Conservation (phyloP, 768 basidiomycete genomes). For the Leucogyrophana mollusca region DNA sequence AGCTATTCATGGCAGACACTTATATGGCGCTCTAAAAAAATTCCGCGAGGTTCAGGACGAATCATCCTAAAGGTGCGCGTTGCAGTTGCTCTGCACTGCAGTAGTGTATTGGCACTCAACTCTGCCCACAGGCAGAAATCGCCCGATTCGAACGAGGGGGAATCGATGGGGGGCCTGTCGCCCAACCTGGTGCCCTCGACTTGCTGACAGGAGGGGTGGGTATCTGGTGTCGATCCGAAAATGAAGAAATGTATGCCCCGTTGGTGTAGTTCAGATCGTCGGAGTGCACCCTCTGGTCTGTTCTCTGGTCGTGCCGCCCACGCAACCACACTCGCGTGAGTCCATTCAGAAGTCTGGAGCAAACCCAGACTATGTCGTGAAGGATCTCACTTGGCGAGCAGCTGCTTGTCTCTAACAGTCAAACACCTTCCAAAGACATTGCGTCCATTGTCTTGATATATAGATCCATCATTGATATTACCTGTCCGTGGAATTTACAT, state of each 20-base stretch:
- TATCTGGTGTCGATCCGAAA: conserved; percentile 49
- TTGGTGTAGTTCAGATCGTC: conserved; percentile 69
- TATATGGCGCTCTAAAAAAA: conserved; percentile 72
- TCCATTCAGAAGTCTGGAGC: too few species aligned
- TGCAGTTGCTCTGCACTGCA: too few species aligned
- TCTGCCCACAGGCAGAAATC: conserved; percentile 62
- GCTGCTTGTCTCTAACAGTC: too few species aligned
- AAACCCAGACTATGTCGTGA: too few species aligned
- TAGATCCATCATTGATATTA: too few species aligned
- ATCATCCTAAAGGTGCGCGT: conserved; percentile 49
- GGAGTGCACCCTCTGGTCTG: conserved; percentile 87
- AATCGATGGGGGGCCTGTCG: conserved; percentile 52
- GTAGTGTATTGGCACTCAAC: too few species aligned
- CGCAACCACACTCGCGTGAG: conserved; percentile 73
- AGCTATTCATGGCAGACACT: conserved; percentile 73
- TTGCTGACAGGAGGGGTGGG: conserved; percentile 52
- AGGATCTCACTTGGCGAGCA: conserved; percentile 65
- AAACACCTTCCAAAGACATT: too few species aligned
- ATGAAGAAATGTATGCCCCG: conserved; percentile 52
- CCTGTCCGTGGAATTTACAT: too few species aligned
- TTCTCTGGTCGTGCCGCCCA: conserved; percentile 77
- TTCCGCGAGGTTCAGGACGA: conserved; percentile 61
- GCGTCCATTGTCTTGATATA: too few species aligned
- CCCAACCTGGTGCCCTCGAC: conserved; percentile 62
- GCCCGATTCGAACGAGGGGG: conserved; percentile 79